phyloP scores from a whole-genome alignment of 352 stramenopile genomes.

The Blastocystis sp. region DNA sequence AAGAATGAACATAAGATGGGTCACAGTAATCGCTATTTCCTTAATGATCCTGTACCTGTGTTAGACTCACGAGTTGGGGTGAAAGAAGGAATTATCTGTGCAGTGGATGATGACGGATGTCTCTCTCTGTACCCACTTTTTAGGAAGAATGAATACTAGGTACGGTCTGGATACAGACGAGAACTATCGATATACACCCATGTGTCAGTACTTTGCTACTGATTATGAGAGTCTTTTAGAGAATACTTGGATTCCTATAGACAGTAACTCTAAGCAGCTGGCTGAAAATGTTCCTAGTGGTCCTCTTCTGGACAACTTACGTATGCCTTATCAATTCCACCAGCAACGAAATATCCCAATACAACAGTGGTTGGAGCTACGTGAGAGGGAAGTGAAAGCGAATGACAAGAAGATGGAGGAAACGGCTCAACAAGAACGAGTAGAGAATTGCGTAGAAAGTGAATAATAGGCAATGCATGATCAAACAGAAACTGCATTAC shows the following conservation, averaged over 20 bases:
- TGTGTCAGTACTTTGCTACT: constrained; percentile 27
- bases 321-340: constrained; percentile 40
- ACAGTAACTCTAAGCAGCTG: background rate
- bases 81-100: background rate
- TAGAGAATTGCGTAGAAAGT: background rate
- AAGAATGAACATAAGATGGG: background rate
- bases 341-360: background rate
- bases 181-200: constrained; percentile 9
- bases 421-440: constrained; percentile 6
- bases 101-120: constrained; percentile 26
- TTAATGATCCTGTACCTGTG: constrained; percentile 36
- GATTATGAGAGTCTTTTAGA: constrained; percentile 24
- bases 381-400: background rate
- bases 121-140: background rate
- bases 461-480: constrained; percentile 45
- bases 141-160: background rate
- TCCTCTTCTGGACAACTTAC: constrained; percentile 13
- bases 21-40: constrained; percentile 56
- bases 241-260: background rate
- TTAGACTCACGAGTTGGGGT: background rate
- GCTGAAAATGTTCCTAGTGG: constrained; percentile 11
- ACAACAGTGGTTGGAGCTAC: background rate
- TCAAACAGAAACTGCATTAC: constrained; percentile 21
- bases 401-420: background rate
- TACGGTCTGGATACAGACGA: background rate